Evolutionary conservation across 805 yeast genomes (phyloP).

Genomic region (Ogataea trehalophila): DNA sequence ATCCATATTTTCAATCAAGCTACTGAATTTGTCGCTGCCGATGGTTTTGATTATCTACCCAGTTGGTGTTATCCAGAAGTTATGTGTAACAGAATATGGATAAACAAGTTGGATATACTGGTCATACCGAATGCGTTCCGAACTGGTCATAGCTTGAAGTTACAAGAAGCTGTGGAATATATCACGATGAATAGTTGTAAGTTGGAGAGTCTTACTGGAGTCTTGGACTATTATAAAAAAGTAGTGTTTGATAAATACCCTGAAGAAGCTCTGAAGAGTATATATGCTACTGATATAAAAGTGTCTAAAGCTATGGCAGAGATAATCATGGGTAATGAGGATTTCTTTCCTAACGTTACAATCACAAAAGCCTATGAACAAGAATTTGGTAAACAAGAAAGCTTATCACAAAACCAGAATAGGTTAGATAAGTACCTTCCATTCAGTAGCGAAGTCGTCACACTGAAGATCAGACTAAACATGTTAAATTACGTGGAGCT

Average conservation of each 20-base stretch:
- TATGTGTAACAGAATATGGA: slow-evolving; percentile 51
- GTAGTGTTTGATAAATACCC: slow-evolving; percentile 27
- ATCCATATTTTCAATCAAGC: slow-evolving; percentile 48
- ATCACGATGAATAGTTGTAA: slow-evolving; percentile 35
- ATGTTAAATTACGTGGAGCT: neutral
- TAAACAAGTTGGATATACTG: slow-evolving; percentile 36
- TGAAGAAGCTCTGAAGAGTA: slow-evolving; percentile 21
- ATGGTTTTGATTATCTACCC: slow-evolving; percentile 42
- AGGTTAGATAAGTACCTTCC: too few relatives aligned
- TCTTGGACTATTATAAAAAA: slow-evolving; percentile 19
- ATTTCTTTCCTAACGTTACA: slow-evolving; percentile 13
- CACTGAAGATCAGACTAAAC: neutral
- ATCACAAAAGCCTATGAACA: neutral
- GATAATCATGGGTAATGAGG: slow-evolving; percentile 7
- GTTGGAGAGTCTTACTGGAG: slow-evolving; percentile 15
- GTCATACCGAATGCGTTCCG: slow-evolving; percentile 37
- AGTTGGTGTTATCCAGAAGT: slow-evolving; percentile 41
- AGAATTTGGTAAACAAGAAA: too few relatives aligned
- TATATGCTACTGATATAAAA: slow-evolving; percentile 16
- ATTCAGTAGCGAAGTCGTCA: neutral
- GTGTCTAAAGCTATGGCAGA: slow-evolving; percentile 13
- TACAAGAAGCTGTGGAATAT: slow-evolving; percentile 38
- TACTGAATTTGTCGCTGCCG: slow-evolving; percentile 52
- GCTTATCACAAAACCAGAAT: too few relatives aligned
- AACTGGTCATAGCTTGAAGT: slow-evolving; percentile 29